Conservation (phyloP, 495 filamentous ascomycete species). For the Penicillium macrosclerotiorum region DNA sequence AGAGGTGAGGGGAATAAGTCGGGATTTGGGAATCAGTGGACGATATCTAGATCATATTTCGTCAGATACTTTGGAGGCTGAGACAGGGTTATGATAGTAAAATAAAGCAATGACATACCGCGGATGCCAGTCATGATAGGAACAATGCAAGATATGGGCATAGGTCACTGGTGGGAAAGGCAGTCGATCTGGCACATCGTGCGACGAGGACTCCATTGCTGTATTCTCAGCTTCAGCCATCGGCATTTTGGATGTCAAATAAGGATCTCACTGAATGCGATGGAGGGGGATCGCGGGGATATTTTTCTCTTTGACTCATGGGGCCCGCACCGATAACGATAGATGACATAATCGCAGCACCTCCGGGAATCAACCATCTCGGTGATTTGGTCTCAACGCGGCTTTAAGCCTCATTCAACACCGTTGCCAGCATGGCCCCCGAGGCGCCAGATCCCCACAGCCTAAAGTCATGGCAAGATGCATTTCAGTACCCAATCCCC, state of each 20-base stretch:
- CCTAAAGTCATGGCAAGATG: conserved; percentile 64
- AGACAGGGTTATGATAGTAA: too few relatives aligned
- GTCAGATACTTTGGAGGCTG: neutral
- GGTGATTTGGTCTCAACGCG: conserved; percentile 14
- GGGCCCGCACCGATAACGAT: conserved; percentile 29
- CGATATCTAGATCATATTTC: conserved; percentile 60
- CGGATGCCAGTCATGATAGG: conserved; percentile 87
- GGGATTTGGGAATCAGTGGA: conserved; percentile 75
- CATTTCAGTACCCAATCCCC: conserved; percentile 64
- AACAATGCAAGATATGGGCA: conserved; percentile 89
- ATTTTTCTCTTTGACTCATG: conserved; percentile 24
- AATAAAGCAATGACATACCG: conserved; percentile 30
- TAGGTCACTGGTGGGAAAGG: conserved; percentile 80
- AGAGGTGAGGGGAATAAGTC: conserved; percentile 70
- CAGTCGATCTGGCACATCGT: conserved; percentile 38
- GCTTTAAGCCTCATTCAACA: conserved; percentile 1
- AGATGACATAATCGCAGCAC: conserved; percentile 12
- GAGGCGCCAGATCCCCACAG: conserved; percentile 57
- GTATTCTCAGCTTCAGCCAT: conserved; percentile 26
- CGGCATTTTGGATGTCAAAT: conserved; percentile 29
- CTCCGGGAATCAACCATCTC: neutral
- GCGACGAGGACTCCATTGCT: conserved; percentile 11
- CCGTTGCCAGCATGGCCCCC: conserved; percentile 47
- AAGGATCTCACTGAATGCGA: neutral
- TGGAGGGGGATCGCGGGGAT: conserved; percentile 21